These are phyloP conservation scores for Ilex asprella DNA, from an alignment of 257 asterid species.

Conservation along the genomic window DNA sequence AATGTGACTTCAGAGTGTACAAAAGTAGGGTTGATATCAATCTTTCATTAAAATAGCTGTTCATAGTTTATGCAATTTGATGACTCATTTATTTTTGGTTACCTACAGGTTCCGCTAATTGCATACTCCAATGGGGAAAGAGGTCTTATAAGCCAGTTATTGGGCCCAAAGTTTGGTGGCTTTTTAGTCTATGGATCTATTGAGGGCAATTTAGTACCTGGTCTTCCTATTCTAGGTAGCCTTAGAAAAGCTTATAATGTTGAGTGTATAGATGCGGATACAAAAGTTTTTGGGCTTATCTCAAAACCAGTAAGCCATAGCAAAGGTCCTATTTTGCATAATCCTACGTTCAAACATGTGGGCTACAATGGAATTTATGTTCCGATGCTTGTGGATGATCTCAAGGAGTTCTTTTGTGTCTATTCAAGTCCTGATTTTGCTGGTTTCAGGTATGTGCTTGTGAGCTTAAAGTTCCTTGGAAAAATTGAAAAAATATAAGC, in stretches of 20 bases:
- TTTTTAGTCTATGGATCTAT: slow-evolving; percentile 49
- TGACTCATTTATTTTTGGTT: background rate
- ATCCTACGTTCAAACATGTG: slow-evolving; percentile 49
- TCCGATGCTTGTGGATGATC: slow-evolving; percentile 67
- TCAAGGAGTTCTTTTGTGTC: slow-evolving; percentile 47
- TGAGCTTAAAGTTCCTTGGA: background rate
- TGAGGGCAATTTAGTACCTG: slow-evolving; percentile 35
- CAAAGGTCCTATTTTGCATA: slow-evolving; percentile 68
- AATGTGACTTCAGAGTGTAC: no score
- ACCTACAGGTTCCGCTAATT: slow-evolving; percentile 47
- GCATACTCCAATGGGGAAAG: slow-evolving; percentile 54
- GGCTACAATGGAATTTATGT: slow-evolving; percentile 54
- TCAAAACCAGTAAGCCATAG: slow-evolving; percentile 69
- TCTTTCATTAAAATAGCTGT: no score
- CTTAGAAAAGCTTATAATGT: slow-evolving; percentile 39
- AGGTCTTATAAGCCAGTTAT: slow-evolving; percentile 54
- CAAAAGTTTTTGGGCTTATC: slow-evolving; percentile 54
- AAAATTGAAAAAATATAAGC: background rate
- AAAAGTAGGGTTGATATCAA: no score
- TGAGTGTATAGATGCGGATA: slow-evolving; percentile 33
- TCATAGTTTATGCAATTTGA: background rate
- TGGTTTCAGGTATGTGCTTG: slow-evolving; percentile 47
- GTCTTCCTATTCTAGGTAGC: slow-evolving; percentile 45
- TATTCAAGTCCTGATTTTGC: slow-evolving; percentile 45
- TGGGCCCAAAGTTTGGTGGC: slow-evolving; percentile 53